phyloP scores from a whole-genome alignment of 2,329 filamentous ascomycete genomes.

The Penicillium sp. region DNA sequence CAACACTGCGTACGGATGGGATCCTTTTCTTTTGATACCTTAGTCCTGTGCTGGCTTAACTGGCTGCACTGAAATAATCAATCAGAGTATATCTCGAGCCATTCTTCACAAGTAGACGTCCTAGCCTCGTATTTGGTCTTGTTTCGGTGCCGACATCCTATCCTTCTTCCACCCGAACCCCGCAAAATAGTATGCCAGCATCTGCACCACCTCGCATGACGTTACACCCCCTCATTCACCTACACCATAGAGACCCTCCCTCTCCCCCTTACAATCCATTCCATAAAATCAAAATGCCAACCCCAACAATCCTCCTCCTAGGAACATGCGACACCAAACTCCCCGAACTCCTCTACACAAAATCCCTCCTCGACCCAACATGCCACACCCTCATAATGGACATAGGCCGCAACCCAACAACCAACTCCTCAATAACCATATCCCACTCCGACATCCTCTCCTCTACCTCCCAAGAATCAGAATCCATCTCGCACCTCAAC shows the following conservation, averaged over 20 bases:
- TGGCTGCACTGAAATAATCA: neutral
- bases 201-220: neutral
- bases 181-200: neutral
- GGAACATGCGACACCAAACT: conserved; percentile 65
- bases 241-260: neutral
- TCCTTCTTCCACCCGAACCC: neutral
- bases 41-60: conserved; percentile 10
- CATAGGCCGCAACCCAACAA: conserved; percentile 48
- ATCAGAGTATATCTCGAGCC: neutral
- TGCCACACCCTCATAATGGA: conserved; percentile 50
- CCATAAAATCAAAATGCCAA: conserved; percentile 1
- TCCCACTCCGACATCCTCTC: conserved; percentile 43
- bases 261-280: neutral
- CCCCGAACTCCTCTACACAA: conserved; percentile 54
- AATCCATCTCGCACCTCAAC: conserved; percentile 32
- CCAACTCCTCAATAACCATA: conserved; percentile 48
- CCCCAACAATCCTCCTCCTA: conserved; percentile 50
- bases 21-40: conserved; percentile 26
- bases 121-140: too few relatives aligned
- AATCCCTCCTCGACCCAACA: conserved; percentile 32
- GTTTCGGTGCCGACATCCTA: neutral
- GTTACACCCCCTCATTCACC: neutral
- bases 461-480: neutral
- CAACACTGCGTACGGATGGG: conserved; percentile 33
- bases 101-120: too few relatives aligned